Conservation (phyloP, 2,329 filamentous ascomycete genomes). For the Ceratocystis huliohia region DNA sequence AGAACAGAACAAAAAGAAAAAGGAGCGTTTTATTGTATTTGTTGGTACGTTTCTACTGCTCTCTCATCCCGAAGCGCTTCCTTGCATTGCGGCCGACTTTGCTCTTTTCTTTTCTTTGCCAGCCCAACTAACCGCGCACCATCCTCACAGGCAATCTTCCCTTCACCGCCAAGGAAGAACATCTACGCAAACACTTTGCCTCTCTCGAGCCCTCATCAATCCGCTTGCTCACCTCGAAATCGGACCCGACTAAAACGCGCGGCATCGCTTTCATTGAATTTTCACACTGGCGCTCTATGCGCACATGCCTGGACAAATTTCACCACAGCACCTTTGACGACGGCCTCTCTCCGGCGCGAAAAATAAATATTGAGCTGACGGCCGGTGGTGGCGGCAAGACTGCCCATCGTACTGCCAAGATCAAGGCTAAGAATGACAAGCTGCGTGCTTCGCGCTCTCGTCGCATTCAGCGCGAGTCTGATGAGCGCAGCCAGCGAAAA, state of each 20-base stretch:
- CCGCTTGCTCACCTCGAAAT: conserved; percentile 59
- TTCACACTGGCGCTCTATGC: conserved; percentile 73
- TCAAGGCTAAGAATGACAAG: conserved; percentile 75
- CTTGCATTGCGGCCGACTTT: conserved; percentile 19
- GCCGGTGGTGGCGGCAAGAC: conserved; percentile 79
- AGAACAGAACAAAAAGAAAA: conserved; percentile 23
- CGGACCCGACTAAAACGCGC: conserved; percentile 49
- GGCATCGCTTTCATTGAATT: conserved; percentile 88
- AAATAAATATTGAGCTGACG: conserved; percentile 87
- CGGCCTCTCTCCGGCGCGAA: conserved; percentile 44
- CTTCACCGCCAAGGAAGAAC: conserved; percentile 60
- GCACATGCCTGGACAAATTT: conserved; percentile 80
- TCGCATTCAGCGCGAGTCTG: conserved; percentile 35
- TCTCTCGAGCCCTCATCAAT: conserved; percentile 57
- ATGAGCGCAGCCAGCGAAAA: conserved; percentile 33
- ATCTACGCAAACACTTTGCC: conserved; percentile 63
- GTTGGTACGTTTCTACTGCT: conserved; percentile 40
- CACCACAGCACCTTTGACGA: conserved; percentile 70
- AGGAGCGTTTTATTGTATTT: conserved; percentile 61
- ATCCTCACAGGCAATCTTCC: conserved; percentile 62
- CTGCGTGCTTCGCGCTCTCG: conserved; percentile 53
- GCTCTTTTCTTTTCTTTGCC: conserved; percentile 9
- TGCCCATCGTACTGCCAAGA: conserved; percentile 57
- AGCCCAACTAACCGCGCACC: conserved; percentile 16
- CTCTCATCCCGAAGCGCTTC: neutral